Evolutionary conservation across 805 yeast species (phyloP), one percentile per base, ranked within the genome.

Genomic region (Isabelozyma heimii): DNA sequence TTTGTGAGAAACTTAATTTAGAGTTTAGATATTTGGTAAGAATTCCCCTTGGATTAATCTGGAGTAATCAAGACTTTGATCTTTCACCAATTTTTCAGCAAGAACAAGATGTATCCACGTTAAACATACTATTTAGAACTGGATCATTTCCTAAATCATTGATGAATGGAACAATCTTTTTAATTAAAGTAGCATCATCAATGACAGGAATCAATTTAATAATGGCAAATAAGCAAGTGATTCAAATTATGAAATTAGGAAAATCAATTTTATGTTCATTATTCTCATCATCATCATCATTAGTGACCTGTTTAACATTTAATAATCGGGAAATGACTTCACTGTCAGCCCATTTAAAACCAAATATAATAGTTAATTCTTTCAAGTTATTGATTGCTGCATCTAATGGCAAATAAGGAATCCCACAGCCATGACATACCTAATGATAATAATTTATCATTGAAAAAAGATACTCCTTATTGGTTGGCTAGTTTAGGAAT

Each of bases 371-470:
- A 5, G 97, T 84, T 59, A 94, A 76, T 57, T 86, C 84, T 56
- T 81, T 84, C 57, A 94, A 75, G 67, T 91, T 94, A 48, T 76
- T 73, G 30, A 94, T 96, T 0, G 98, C 98, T 8, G 99, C 99
- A 56, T 90, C 95, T 84, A 52, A 94, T 91, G 5, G 98, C 91
- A 70, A 83, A 94, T 38, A 94, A 98, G 4, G 91, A 88, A 72
- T 94, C 99, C 97, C 97, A 91, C 55, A 94, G 76, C 98, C 99
- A 94, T n/a, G 91, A 87, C 81, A 94, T 81, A 61, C 97, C 94
- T 58, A 94, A 76, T 44, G 88, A 85, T 54, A 96, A 91, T 55
- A 94, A 77, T 60, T 91, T 96, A 65, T 89, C 88, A 67, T 94
- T 94, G 70, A 94, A 94, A 62, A 92, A 91, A 27, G 89, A 84